Percentiles rank a stretch among this genome's conserved stretches.
Evolutionary conservation across 371 early-diverging fungal genomes (phyloP).

Genomic region (Rhizomucor miehei): DNA sequence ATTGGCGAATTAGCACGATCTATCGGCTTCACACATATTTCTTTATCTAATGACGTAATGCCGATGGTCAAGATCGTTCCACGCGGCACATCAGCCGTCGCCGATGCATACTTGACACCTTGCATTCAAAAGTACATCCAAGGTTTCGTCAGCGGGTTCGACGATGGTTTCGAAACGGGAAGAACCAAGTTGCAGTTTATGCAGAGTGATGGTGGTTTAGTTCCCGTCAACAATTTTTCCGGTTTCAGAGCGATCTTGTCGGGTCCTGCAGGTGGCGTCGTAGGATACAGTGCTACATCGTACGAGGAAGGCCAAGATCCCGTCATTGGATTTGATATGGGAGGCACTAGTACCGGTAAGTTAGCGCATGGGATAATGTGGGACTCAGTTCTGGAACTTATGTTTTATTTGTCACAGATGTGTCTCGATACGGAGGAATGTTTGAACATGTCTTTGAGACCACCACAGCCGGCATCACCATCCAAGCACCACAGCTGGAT

Average conservation of each 20-base stretch:
- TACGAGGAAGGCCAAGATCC: slow-evolving; percentile 59
- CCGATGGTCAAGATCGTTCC: slow-evolving; percentile 96
- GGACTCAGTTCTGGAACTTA: background rate
- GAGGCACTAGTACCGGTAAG: slow-evolving; percentile 83
- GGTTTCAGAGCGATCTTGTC: slow-evolving; percentile 91
- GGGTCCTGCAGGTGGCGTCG: slow-evolving; percentile 96
- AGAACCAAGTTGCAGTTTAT: slow-evolving; percentile 87
- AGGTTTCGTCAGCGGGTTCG: slow-evolving; percentile 86
- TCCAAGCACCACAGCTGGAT: slow-evolving; percentile 94
- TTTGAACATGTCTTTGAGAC: slow-evolving; percentile 95
- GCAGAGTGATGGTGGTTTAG: slow-evolving; percentile 95
- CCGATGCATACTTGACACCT: slow-evolving; percentile 94
- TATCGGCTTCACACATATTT: slow-evolving; percentile 84
- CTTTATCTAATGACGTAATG: slow-evolving; percentile 80
- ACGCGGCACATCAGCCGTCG: slow-evolving; percentile 86
- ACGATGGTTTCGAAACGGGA: slow-evolving; percentile 55
- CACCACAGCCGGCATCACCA: slow-evolving; percentile 90
- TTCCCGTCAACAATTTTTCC: slow-evolving; percentile 77
- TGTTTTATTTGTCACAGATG: slow-evolving; percentile 50
- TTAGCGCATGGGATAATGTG: background rate
- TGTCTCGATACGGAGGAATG: slow-evolving; percentile 87
- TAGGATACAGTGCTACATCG: slow-evolving; percentile 87
- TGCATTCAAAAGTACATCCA: slow-evolving; percentile 81
- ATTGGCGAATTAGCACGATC: slow-evolving; percentile 68
- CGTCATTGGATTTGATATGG: slow-evolving; percentile 97